Evolutionary conservation across 495 filamentous ascomycete species (phyloP).

Genomic region (Polyplosphaeria fusca): DNA sequence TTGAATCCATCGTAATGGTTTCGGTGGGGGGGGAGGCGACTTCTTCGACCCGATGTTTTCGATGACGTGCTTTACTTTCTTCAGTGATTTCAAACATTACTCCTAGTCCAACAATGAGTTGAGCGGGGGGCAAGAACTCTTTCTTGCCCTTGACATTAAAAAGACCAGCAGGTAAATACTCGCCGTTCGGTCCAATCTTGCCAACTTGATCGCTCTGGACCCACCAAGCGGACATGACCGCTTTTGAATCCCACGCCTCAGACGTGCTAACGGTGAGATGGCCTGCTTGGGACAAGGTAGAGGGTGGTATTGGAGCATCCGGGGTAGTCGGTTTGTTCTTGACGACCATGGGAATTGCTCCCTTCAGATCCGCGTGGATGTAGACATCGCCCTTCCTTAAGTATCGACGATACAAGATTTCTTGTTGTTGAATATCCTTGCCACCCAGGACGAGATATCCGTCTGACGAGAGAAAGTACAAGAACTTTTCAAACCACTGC

Average conservation of each 20-base stretch:
- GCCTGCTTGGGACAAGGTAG: slow-evolving; percentile 87
- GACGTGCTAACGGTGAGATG: slow-evolving; percentile 78
- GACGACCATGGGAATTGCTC: slow-evolving; percentile 76
- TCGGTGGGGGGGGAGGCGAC: background rate
- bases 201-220: slow-evolving; percentile 81
- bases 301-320: slow-evolving; percentile 83
- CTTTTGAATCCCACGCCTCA: slow-evolving; percentile 91
- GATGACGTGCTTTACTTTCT: slow-evolving; percentile 76
- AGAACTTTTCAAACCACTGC: slow-evolving; percentile 95
- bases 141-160: slow-evolving; percentile 83
- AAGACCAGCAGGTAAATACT: slow-evolving; percentile 68
- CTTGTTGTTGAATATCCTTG: slow-evolving; percentile 84
- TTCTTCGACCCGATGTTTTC: slow-evolving; percentile 60
- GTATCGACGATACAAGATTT: slow-evolving; percentile 81
- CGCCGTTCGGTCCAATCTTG: slow-evolving; percentile 74
- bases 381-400: slow-evolving; percentile 86
- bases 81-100: slow-evolving; percentile 87
- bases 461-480: slow-evolving; percentile 92
- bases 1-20: background rate
- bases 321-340: slow-evolving; percentile 74
- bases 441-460: slow-evolving; percentile 88
- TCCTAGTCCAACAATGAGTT: slow-evolving; percentile 80
- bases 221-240: slow-evolving; percentile 94
- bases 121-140: slow-evolving; percentile 85
- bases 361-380: slow-evolving; percentile 84